Evolutionary conservation across 306 rosid species (phyloP), one percentile per base, ranked within the genome.

Genomic region (Ochetophila trinervis): DNA sequence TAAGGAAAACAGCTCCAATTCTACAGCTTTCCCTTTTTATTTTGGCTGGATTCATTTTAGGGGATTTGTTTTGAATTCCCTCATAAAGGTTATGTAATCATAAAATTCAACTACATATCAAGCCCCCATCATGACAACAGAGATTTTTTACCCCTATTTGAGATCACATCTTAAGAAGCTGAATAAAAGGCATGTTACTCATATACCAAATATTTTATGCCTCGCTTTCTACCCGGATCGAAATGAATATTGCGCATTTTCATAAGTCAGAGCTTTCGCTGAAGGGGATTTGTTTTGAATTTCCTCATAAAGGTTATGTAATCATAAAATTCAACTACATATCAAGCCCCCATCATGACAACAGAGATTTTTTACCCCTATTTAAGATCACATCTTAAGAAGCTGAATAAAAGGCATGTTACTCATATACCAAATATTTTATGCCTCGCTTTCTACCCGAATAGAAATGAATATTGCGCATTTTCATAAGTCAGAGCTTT

Each of bases 391-490:
- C 65, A 60, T 27, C 23, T 32, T 58, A 57, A 8, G n/a, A 68
- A 62, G 57, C 20, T 21, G 47, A 65, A 74, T 57, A 62, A 21
- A 53, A 17, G 69, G 59, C 53, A 32, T 24, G 59, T 36, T 66
- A 67, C 58, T 23, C 52, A 57, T 57, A 27, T 69, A 84, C 98
- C 95, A 76, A 89, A 89, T 36, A 11, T 36, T 82, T 78, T 89
- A 66, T 92, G 96, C 79, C 50, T 80, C 76, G 87, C 92, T 84
- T 80, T 92, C 84, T 92, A 96, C 63, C 98, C 98, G 84, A 92
- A 76, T 30, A 91, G 91, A 70, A 83, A 92, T 49, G 76, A 64
- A 74, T 89, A 92, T 61, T 85, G 81, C n/a, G 84, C 83, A 82
- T 84, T 92, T 80, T 85, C 93, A 72, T 85, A 82, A 48, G 85